A percentile compares a stretch with the other conserved stretches of the same genome.
Evolutionary conservation across 768 basidiomycete genomes (phyloP).

Genomic region (Scleroderma bovista): DNA sequence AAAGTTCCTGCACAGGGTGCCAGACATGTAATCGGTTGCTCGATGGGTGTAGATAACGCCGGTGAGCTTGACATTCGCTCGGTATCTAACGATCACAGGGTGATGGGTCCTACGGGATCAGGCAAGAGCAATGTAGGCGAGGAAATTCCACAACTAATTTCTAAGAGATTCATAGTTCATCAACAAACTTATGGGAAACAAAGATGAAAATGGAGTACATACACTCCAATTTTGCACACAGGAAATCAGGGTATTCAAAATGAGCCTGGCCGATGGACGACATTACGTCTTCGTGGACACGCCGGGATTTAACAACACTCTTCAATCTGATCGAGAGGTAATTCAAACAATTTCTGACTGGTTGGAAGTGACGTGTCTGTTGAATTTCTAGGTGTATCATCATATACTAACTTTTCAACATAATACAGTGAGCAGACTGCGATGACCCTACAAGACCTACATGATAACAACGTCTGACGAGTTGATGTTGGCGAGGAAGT

Average conservation of each 20-base stretch:
- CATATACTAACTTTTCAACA: too few relatives aligned
- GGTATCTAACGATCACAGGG: background rate
- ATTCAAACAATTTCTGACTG: constrained; percentile 17
- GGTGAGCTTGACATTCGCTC: too few relatives aligned
- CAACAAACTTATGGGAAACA: background rate
- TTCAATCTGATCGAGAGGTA: constrained; percentile 16
- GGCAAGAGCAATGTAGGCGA: background rate
- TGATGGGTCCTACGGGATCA: background rate
- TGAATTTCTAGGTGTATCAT: constrained; percentile 21
- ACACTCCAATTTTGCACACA: background rate
- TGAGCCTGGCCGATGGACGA: constrained; percentile 7
- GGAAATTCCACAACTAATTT: background rate
- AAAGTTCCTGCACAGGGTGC: too few relatives aligned
- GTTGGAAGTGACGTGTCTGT: constrained; percentile 10
- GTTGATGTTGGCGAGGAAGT: too few relatives aligned
- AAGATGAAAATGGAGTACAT: background rate
- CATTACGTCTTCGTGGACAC: constrained; percentile 12
- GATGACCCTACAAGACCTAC: too few relatives aligned
- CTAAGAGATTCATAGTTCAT: background rate
- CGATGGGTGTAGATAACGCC: too few relatives aligned
- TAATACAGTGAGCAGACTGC: too few relatives aligned
- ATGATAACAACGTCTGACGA: too few relatives aligned
- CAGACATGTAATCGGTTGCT: too few relatives aligned
- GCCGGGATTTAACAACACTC: constrained; percentile 22
- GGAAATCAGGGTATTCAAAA: background rate